Base-by-base conservation (phyloP, 2,329 filamentous ascomycete species). In the Talaromyces pinophilus region DNA sequence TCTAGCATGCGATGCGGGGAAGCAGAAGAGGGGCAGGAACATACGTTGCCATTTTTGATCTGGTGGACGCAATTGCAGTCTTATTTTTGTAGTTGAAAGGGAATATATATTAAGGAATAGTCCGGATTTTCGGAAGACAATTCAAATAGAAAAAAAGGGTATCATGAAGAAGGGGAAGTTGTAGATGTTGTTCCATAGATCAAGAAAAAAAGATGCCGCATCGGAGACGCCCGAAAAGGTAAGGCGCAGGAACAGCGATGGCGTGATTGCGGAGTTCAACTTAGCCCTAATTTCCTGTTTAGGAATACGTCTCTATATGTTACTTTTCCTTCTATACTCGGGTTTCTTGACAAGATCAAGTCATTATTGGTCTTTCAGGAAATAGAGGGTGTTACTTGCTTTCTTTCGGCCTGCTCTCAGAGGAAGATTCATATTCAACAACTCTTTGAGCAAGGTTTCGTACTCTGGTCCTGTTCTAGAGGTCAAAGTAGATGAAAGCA, bases 1-100 rank as follows among this genome's bases (percentile, higher is more conserved):
- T 48, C 30, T 17, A 62, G 40, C 6, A 62, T 54, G 52, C 52
- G 33, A 64, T 68, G 59, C 64, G 48, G 59, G 63, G 25, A 44
- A 44, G 50, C 22, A n/a, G 40, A 62, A 19, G 66, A 57, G 66
- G 64, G 59, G 48, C 44, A 62, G 35, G 22, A 68, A 61, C 67
- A 35, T 65, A 66, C 65, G 70, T 67, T 25, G 67, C 64, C 67
- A 68, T 68, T 65, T 50, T 63, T 28, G 42, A 15, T 40, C 3
- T 28, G 17, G n/a, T 46, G 25, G 15, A 52, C 62, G 59, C 19
- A 59, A 30, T 54, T 63, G 28, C n/a, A 8, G 6, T 42, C 25
- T 44, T 1, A n/a, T 35, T 57, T 44, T 10, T n/a, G 19, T 38
- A 54, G 22, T n/a, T 30, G 1, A 4, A 44, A 42, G 28, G n/a